Percentiles rank a stretch among this genome's conserved stretches.
Conservation (phyloP, 116 monocot species). For the Iris pallida region DNA sequence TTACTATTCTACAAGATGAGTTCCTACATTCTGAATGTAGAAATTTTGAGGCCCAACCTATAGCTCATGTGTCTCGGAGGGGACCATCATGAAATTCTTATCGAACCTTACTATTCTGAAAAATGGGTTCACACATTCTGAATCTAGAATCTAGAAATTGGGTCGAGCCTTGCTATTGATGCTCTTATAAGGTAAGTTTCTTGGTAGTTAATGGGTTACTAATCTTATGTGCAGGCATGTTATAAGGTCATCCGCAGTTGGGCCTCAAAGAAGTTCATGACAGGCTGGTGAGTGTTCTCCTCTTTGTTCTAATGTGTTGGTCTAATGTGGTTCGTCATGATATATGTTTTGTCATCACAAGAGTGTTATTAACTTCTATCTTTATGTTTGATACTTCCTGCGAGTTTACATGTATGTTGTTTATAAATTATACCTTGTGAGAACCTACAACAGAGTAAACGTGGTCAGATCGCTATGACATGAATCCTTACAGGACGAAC, state of each 20-base stretch:
- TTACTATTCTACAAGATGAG: too few relatives aligned
- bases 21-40: background rate
- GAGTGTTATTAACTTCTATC: background rate
- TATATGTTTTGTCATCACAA: background rate
- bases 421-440: too few relatives aligned
- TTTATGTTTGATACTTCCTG: background rate
- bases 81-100: too few relatives aligned
- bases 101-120: too few relatives aligned
- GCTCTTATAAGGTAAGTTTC: background rate
- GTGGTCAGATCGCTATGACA: too few relatives aligned
- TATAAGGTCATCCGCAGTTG: conserved; percentile 68
- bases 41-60: too few relatives aligned
- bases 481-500: too few relatives aligned
- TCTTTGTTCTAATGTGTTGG: background rate
- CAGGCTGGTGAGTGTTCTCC: conserved; percentile 58
- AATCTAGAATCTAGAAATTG: background rate
- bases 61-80: too few relatives aligned
- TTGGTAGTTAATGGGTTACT: background rate
- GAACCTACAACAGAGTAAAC: too few relatives aligned
- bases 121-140: too few relatives aligned
- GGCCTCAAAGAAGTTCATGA: conserved; percentile 93
- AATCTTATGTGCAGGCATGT: conserved; percentile 43
- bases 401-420: too few relatives aligned
- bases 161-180: background rate
- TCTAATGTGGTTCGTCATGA: background rate